These are phyloP conservation scores for Oryza meyeriana DNA, from an alignment of 176 grass and related monocot genomes.

Conservation along the genomic window DNA sequence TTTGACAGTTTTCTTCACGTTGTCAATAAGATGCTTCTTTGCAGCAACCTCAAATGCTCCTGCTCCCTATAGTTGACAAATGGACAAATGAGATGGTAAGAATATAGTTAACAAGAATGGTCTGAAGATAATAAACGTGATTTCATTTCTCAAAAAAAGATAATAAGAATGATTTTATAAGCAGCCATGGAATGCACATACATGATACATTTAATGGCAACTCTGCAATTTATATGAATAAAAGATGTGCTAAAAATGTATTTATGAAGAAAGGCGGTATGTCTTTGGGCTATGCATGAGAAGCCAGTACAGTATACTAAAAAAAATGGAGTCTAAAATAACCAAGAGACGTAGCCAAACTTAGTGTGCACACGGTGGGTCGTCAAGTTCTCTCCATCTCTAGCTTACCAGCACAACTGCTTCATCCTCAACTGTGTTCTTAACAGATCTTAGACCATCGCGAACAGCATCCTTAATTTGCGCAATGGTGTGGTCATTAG, in stretches of 20 bases:
- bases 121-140: not conserved
- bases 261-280: too few relatives aligned
- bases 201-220: not conserved
- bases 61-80: slow-evolving; percentile 59
- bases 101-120: not conserved
- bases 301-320: not conserved
- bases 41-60: slow-evolving; percentile 97
- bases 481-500: slow-evolving; percentile 98
- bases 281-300: not conserved
- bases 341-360: not conserved
- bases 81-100: not conserved
- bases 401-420: slow-evolving; percentile 71
- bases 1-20: slow-evolving; percentile 91
- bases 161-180: not conserved
- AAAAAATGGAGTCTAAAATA: not conserved
- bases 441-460: slow-evolving; percentile 92
- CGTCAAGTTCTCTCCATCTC: not conserved
- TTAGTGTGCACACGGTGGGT: not conserved
- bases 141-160: not conserved
- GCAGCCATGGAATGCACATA: not conserved
- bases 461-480: slow-evolving; percentile 96
- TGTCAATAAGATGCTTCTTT: slow-evolving; percentile 87
- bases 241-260: not conserved
- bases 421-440: slow-evolving; percentile 97
- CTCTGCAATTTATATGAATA: not conserved